Base-by-base conservation (phyloP, 2,329 filamentous ascomycete genomes). In the Verticillium nonalfalfae region DNA sequence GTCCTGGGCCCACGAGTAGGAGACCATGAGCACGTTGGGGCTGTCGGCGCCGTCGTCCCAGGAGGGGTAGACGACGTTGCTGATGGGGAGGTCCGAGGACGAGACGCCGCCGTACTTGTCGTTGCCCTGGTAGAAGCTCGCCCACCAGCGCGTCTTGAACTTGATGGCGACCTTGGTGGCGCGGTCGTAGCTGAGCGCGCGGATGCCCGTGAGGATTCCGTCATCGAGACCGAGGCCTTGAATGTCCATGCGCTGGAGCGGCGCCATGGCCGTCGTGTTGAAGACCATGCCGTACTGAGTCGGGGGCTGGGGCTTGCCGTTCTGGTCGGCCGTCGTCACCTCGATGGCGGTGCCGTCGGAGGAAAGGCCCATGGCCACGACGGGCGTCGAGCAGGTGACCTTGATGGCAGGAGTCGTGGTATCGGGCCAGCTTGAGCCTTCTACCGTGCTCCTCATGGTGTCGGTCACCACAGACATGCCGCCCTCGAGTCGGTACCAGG, bases 91-190 rank as follows among this genome's bases (percentile, higher is more conserved):
- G 15, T 67, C 73, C 60, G 39, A 71, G 65, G 21, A 61, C 1
- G 59, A 68, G 50, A 73, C 68, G 6, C 63, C 65, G 11, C 52
- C 61, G 7, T 31, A 60, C 7, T n/a, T 21, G 7, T 38, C 11
- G 1, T 3, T 3, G 3, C 45, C 57, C 1, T 33, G 13, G 33
- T 58, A 60, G 0, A 65, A 21, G 11, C 59, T 58, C 21, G 63
- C 61, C 74, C 74, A 76, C 74, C 74, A 76, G 0, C 64, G 61
- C 1, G 59, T 55, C 13, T 64, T 69, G 64, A 78, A 79, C 40
- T 73, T 74, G 26, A 76, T 71, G 10, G 64, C 74, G 7, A 76
- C 69, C 58, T 76, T 76, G 56, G 63, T 64, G 3, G 72, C 66
- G 34, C 66, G 61, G 39, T 66, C 70, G 57, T 75, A 75, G 31